Evolutionary conservation across 2,329 filamentous ascomycete genomes (phyloP).

Genomic region (Cyanodermella asteris): DNA sequence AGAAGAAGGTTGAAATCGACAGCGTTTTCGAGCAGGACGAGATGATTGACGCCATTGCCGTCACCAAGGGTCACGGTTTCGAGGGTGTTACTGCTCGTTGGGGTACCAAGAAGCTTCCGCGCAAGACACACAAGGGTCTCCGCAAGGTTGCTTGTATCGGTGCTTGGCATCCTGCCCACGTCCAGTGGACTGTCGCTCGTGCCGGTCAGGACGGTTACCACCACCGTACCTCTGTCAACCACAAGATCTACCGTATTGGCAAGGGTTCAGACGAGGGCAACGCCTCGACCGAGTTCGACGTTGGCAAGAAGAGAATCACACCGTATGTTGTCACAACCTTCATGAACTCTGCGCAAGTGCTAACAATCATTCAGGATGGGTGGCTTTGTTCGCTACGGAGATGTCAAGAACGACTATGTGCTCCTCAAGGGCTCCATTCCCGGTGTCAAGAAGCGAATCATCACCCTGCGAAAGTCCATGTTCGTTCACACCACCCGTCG

Average conservation of each 20-base stretch:
- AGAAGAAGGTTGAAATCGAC: conserved; percentile 92
- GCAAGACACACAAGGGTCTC: conserved; percentile 99
- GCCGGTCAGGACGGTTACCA: conserved; percentile 99
- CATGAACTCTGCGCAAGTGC: not conserved
- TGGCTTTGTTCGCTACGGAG: conserved; percentile 98
- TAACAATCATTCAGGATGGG: conserved; percentile 48
- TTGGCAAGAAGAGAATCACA: conserved; percentile 98
- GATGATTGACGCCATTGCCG: conserved; percentile 97
- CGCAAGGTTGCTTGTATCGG: conserved; percentile 99
- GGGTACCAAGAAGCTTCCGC: conserved; percentile 99
- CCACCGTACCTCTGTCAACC: conserved; percentile 99
- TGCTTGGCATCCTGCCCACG: conserved; percentile 99
- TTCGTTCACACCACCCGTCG: conserved; percentile 90
- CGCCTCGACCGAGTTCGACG: conserved; percentile 83
- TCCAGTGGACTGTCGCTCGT: conserved; percentile 99
- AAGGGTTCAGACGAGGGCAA: conserved; percentile 80
- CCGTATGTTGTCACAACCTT: conserved; percentile 50
- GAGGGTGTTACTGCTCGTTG: conserved; percentile 91
- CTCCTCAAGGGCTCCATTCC: conserved; percentile 95
- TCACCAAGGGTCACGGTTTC: conserved; percentile 99
- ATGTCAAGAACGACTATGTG: conserved; percentile 98
- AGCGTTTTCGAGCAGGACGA: conserved; percentile 98
- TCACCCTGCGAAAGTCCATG: conserved; percentile 98
- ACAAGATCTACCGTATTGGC: conserved; percentile 99
- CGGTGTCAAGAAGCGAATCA: conserved; percentile 97